Evolutionary conservation across 371 early-diverging fungal species (phyloP), one percentile per base, ranked within the genome.

Genomic region (Coemansia sp.): DNA sequence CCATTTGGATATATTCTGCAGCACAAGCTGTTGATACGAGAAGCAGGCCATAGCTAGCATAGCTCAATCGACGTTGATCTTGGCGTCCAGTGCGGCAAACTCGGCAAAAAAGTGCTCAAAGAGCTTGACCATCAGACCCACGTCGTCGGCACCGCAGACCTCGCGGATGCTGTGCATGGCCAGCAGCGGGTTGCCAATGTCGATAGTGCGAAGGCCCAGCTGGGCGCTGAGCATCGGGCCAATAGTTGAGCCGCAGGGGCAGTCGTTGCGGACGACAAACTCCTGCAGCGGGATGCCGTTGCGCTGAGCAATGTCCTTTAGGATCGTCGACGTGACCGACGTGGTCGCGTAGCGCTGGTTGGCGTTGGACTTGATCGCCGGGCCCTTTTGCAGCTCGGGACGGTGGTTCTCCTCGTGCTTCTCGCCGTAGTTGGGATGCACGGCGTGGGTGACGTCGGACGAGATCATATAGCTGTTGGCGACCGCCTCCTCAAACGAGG

Each of bases 101-200:
- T 77, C 74, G 11, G 54, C 43, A 34, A 76, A 79, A 58, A 79
- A 79, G 45, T 58, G 63, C 67, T 77, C 66, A 63, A 98, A 94
- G 62, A 98, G 79, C 63, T 85, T 78, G 63, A 95, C 90, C 35
- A 94, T 88, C 76, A 88, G 80, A 5, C 81, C 82, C 39, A 97
- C 91, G 77, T 96, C 98, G 53, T 93, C 89, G 8, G 88, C 83
- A 11, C 97, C 98, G 66, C 90, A 88, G n/a, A 86, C 88, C 80
- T 98, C 97, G 60, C 97, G 93, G 80, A 94, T 90, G 61, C 93
- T 92, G 81, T 97, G 98, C 98, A 97, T 98, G 74, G 89, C 89
- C 51, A 95, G 74, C 79, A 96, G 94, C 43, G 97, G 93, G 69
- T 91, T 93, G 59, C 98, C 97, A 30, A 97, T 88, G 82, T 98